Evolutionary conservation across 345 rosid species (phyloP).

Genomic region (Eucalyptus globulus): DNA sequence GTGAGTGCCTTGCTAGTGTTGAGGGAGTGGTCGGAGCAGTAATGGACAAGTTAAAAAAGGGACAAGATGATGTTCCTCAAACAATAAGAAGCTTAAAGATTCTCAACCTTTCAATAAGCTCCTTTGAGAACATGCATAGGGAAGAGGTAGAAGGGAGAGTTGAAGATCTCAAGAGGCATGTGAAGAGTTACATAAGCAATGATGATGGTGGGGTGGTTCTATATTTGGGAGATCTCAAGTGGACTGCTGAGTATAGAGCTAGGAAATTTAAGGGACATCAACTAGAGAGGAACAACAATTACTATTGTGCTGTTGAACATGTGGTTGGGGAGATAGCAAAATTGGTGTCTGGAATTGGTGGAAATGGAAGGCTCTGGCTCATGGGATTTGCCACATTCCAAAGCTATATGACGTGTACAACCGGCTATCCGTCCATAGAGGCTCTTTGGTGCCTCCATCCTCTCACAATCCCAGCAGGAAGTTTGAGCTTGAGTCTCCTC

Average conservation of each 20-base stretch:
- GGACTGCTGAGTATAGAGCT: slow-evolving; percentile 43
- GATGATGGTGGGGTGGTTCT: slow-evolving; percentile 30
- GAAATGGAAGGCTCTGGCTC: slow-evolving; percentile 54
- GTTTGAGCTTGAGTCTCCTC: slow-evolving; percentile 63
- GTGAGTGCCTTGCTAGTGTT: slow-evolving; percentile 47
- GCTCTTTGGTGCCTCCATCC: slow-evolving; percentile 60
- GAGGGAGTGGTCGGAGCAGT: slow-evolving; percentile 49
- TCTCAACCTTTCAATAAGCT: slow-evolving; percentile 28
- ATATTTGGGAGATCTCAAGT: slow-evolving; percentile 71
- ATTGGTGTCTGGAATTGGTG: slow-evolving; percentile 37
- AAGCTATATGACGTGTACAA: slow-evolving; percentile 67
- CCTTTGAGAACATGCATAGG: slow-evolving; percentile 37
- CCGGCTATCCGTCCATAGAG: slow-evolving; percentile 56
- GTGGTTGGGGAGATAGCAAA: slow-evolving; percentile 67
- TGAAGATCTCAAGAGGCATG: slow-evolving; percentile 34
- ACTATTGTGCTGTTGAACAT: slow-evolving; percentile 46
- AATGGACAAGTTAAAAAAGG: slow-evolving; percentile 46
- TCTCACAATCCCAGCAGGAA: slow-evolving; percentile 68
- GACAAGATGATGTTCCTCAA: slow-evolving; percentile 34
- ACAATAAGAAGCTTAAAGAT: slow-evolving; percentile 45
- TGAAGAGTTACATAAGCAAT: slow-evolving; percentile 12
- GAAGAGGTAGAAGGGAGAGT: slow-evolving; percentile 46
- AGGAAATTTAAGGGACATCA: slow-evolving; percentile 13
- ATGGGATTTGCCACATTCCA: slow-evolving; percentile 81
- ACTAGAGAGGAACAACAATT: neutral